Conservation (phyloP, 1,284 basidiomycete genomes). For the Anthracocystis panici-leucophaei region DNA sequence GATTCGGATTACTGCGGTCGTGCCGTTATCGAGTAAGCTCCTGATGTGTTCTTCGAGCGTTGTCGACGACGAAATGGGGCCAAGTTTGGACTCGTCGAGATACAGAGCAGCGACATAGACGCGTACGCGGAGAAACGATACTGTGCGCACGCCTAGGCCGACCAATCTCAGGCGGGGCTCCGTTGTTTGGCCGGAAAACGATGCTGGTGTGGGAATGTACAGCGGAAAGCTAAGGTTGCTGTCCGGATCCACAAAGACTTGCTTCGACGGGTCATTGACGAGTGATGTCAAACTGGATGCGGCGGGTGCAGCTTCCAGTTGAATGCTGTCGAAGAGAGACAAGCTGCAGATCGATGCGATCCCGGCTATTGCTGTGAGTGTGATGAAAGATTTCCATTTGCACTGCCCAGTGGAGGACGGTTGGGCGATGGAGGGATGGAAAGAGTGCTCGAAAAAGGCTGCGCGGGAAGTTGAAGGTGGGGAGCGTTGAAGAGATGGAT, state of each 20-base stretch:
- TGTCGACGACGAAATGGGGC: not conserved
- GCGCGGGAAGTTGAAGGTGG: not conserved
- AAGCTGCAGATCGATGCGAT: constrained; percentile 9
- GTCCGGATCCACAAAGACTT: constrained; percentile 35
- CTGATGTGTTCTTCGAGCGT: constrained; percentile 40
- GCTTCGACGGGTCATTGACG: constrained; percentile 10
- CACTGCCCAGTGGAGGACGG: not conserved
- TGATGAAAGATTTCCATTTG: constrained; percentile 1
- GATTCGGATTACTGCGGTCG: constrained; percentile 50
- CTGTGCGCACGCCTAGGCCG: constrained; percentile 84
- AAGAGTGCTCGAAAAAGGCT: constrained; percentile 33
- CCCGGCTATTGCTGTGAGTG: constrained; percentile 11
- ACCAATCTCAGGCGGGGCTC: constrained; percentile 73
- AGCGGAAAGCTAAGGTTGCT: constrained; percentile 43
- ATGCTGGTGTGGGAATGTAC: constrained; percentile 30
- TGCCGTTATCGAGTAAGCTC: constrained; percentile 47
- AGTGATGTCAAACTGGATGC: constrained; percentile 12
- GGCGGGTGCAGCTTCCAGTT: constrained; percentile 25
- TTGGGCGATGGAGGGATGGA: constrained; percentile 10
- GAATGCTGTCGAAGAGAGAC: constrained; percentile 1
- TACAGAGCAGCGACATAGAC: constrained; percentile 90
- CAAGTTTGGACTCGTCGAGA: constrained; percentile 74
- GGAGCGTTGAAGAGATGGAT: constrained; percentile 20
- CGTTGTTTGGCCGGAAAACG: constrained; percentile 72
- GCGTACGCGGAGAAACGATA: constrained; percentile 82